Evolutionary conservation across 2,329 filamentous ascomycete genomes (phyloP).

Genomic region (Penicillium psychrosexuale): DNA sequence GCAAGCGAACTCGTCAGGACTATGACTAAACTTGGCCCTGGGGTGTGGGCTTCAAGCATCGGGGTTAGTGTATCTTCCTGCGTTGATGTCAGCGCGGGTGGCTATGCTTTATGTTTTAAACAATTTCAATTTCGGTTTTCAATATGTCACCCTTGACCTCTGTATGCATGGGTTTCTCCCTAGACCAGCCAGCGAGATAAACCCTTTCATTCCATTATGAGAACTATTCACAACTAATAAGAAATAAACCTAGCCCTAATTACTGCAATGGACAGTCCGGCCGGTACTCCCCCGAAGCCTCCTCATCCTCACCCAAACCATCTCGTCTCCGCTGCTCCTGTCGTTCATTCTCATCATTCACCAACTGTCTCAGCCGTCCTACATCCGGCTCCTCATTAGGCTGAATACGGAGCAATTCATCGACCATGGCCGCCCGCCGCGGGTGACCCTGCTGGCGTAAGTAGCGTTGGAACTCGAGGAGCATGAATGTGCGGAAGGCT

Average conservation of each 20-base stretch:
- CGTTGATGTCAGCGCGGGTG: neutral
- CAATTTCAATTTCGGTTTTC: neutral
- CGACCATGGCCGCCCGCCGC: neutral
- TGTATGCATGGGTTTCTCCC: neutral
- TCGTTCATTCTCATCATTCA: neutral
- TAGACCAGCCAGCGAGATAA: neutral
- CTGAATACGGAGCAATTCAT: neutral
- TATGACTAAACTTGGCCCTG: neutral
- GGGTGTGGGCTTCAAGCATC: neutral
- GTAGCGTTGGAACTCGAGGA: neutral
- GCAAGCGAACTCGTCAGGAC: neutral
- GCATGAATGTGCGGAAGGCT: neutral
- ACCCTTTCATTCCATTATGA: too few species aligned
- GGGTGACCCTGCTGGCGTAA: neutral
- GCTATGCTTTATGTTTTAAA: too few species aligned
- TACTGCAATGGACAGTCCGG: neutral
- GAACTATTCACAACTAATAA: neutral
- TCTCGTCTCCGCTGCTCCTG: constrained; percentile 1
- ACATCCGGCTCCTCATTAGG: neutral
- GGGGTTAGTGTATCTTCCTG: neutral
- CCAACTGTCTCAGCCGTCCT: neutral
- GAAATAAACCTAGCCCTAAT: neutral
- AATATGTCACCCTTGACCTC: neutral
- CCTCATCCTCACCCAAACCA: neutral
- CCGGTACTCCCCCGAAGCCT: neutral